Conservation (phyloP, 2,329 filamentous ascomycete genomes). For the Penicillium decumbens region DNA sequence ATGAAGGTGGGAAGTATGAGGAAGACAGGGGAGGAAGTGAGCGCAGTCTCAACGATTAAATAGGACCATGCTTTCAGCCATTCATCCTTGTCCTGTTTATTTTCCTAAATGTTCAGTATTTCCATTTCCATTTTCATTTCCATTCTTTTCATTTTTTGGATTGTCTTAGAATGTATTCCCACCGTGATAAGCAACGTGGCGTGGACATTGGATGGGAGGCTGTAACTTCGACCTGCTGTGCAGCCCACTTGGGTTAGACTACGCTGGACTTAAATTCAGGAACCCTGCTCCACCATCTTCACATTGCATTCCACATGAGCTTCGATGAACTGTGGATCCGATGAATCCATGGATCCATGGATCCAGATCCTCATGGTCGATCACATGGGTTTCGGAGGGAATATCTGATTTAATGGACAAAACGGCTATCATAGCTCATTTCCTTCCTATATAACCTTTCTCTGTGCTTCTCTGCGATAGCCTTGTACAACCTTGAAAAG, state of each 20-base stretch:
- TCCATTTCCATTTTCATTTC: background rate
- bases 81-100: background rate
- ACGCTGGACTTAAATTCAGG: slow-evolving; percentile 13
- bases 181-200: slow-evolving; percentile 2
- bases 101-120: background rate
- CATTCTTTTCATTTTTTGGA: background rate
- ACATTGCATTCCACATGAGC: slow-evolving; percentile 14
- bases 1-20: background rate
- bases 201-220: slow-evolving; percentile 2
- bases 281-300: slow-evolving; percentile 1
- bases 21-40: background rate
- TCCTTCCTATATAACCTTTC: background rate
- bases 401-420: slow-evolving; percentile 5
- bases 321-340: slow-evolving; percentile 4
- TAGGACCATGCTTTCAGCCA: background rate
- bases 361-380: background rate
- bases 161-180: background rate
- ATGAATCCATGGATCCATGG: background rate
- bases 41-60: slow-evolving; percentile 3
- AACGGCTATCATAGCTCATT: background rate
- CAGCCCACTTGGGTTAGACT: slow-evolving; percentile 8
- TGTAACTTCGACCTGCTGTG: slow-evolving; percentile 15
- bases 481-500: slow-evolving; percentile 8
- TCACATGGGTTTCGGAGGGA: slow-evolving; percentile 18
- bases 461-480: background rate